Conservation (phyloP, 306 rosid species). For the Abrus pulchellus region DNA sequence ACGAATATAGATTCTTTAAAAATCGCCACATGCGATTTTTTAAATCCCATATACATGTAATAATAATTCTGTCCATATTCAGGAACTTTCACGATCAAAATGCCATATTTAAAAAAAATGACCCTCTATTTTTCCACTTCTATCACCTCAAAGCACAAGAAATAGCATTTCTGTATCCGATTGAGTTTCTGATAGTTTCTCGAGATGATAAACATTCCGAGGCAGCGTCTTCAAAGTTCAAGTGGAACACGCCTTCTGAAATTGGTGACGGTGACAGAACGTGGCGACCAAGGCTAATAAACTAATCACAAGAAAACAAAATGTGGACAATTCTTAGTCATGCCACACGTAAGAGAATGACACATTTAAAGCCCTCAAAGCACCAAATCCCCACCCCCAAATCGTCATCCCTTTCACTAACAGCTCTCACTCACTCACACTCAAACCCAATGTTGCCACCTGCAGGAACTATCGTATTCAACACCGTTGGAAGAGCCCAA, state of each 20-base stretch:
- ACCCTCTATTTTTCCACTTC: too few species aligned
- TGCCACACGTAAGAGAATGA: background rate
- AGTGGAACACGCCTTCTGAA: background rate
- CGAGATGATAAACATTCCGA: too few species aligned
- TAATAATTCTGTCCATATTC: too few species aligned
- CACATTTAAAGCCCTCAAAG: background rate
- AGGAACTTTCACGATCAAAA: too few species aligned
- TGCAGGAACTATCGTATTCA: slow-evolving; percentile 69
- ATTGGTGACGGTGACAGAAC: background rate
- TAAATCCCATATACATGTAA: too few species aligned
- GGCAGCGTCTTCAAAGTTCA: background rate
- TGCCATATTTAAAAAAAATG: too few species aligned
- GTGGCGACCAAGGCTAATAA: background rate
- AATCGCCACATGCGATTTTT: too few species aligned
- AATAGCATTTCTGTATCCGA: too few species aligned
- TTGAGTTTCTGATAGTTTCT: too few species aligned
- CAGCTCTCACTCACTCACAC: background rate
- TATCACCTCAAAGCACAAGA: too few species aligned
- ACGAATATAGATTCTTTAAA: too few species aligned
- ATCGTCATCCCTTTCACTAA: background rate
- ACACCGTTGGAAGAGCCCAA: slow-evolving; percentile 63
- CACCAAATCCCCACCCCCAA: background rate
- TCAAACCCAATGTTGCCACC: slow-evolving; percentile 49
- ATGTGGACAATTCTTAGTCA: slow-evolving; percentile 42
- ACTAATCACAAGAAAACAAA: background rate